Evolutionary conservation across 208 protist species (phyloP).

Genomic region (Acanthamoeba lenticulata): DNA sequence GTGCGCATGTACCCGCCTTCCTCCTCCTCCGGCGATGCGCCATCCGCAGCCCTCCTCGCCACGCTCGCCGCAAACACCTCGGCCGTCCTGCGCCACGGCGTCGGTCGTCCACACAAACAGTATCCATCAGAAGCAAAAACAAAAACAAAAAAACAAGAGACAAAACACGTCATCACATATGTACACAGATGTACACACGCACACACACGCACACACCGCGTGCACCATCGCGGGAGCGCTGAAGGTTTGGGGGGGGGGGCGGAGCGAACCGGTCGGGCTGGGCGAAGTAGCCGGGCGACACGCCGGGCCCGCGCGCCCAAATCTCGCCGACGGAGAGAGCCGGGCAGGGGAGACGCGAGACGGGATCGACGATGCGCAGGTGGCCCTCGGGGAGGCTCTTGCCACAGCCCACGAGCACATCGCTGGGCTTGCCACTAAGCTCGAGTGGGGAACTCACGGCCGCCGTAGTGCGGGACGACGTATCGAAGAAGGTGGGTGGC

Average conservation of each 20-base stretch:
- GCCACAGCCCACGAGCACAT: slow-evolving; percentile 5
- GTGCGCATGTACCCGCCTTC: slow-evolving; percentile 10
- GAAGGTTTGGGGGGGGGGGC: not conserved
- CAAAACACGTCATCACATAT: not conserved
- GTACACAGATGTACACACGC: too few species aligned
- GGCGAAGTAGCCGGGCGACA: slow-evolving; percentile 4
- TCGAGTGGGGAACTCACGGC: not conserved
- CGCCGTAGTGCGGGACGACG: not conserved
- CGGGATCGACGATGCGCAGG: slow-evolving; percentile 1
- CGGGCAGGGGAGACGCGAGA: not conserved
- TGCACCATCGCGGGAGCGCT: too few species aligned
- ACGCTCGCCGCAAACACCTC: slow-evolving; percentile 14
- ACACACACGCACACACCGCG: too few species aligned
- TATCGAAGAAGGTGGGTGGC: not conserved
- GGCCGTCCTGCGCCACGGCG: not conserved
- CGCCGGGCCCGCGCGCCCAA: slow-evolving; percentile 26
- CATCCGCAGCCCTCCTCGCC: not conserved
- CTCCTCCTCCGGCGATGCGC: not conserved
- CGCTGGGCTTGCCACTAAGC: not conserved
- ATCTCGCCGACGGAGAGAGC: slow-evolving; percentile 36
- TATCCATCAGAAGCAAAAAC: not conserved
- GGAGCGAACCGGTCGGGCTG: not conserved
- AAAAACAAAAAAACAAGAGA: not conserved
- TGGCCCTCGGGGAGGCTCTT: slow-evolving; percentile 10
- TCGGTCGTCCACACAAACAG: not conserved